phyloP scores from a whole-genome alignment of 1,139 yeast genomes.

The Sugiyamaella novakii region DNA sequence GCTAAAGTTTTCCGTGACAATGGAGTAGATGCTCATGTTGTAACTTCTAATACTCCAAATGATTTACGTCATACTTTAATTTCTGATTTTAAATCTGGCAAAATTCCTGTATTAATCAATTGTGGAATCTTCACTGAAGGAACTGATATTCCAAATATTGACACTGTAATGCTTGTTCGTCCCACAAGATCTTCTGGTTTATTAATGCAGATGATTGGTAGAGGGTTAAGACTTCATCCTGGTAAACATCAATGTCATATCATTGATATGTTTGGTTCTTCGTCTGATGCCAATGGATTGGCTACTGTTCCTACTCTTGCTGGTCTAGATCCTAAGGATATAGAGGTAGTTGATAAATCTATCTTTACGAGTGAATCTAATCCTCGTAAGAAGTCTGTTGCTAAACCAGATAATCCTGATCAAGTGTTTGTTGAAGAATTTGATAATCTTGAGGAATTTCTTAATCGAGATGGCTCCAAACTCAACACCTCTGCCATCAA shows the following conservation, averaged over 20 bases:
- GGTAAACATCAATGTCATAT: conserved; percentile 71
- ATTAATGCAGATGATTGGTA: conserved; percentile 85
- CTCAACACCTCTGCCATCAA: conserved; percentile 3
- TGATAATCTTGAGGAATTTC: conserved; percentile 25
- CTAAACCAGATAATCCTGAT: conserved; percentile 14
- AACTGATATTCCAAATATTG: conserved; percentile 90
- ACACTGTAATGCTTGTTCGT: conserved; percentile 73
- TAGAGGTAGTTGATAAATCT: conserved; percentile 5
- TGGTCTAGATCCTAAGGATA: conserved; percentile 48
- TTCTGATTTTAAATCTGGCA: conserved; percentile 61
- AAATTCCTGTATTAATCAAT: conserved; percentile 73
- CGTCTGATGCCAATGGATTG: conserved; percentile 57
- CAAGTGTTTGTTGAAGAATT: conserved; percentile 27
- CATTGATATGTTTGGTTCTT: conserved; percentile 67
- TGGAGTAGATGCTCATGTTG: conserved; percentile 73
- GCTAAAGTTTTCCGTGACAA: conserved; percentile 55
- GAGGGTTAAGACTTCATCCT: conserved; percentile 71
- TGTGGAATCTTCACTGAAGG: conserved; percentile 95
- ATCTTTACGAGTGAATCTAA: neutral
- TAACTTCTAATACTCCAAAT: conserved; percentile 65
- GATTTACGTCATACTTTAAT: conserved; percentile 56
- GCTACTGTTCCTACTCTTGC: conserved; percentile 62
- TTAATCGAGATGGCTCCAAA: conserved; percentile 15
- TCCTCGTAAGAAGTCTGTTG: neutral
- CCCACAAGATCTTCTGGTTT: conserved; percentile 78